Conservation (phyloP, 192 early-diverging fungal genomes). For the Phycomyces nitens region DNA sequence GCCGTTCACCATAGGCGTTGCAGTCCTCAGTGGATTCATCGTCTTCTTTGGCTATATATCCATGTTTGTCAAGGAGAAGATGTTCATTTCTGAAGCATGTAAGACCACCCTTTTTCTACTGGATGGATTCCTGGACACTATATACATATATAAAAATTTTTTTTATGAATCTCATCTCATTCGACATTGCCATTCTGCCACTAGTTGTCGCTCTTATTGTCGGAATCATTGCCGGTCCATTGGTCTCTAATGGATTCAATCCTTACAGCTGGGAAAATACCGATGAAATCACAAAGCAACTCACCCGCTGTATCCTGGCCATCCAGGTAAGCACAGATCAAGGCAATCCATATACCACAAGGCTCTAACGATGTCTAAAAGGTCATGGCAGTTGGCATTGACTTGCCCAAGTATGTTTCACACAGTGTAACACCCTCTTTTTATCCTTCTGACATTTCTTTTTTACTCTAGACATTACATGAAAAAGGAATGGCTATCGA, state of each 20-base stretch:
- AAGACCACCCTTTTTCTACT: slow-evolving; percentile 23
- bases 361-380: too few species aligned
- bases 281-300: slow-evolving; percentile 60
- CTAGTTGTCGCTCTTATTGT: slow-evolving; percentile 76
- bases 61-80: slow-evolving; percentile 64
- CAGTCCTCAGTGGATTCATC: slow-evolving; percentile 69
- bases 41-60: slow-evolving; percentile 67
- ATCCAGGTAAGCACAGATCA: slow-evolving; percentile 56
- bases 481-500: slow-evolving; percentile 56
- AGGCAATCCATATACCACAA: background rate
- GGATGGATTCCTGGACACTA: background rate
- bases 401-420: slow-evolving; percentile 61
- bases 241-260: slow-evolving; percentile 66
- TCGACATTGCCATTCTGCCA: background rate
- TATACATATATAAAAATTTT: too few species aligned
- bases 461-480: slow-evolving; percentile 33
- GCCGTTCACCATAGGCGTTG: slow-evolving; percentile 43
- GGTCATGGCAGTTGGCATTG: slow-evolving; percentile 83
- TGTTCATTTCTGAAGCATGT: slow-evolving; percentile 74
- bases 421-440: background rate
- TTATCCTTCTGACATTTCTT: background rate
- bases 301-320: slow-evolving; percentile 74
- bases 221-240: slow-evolving; percentile 82
- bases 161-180: too few species aligned
- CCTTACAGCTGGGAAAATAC: slow-evolving; percentile 52